phyloP scores from a whole-genome alignment of 2,329 filamentous ascomycete species.

The Paecilomyces sp. region DNA sequence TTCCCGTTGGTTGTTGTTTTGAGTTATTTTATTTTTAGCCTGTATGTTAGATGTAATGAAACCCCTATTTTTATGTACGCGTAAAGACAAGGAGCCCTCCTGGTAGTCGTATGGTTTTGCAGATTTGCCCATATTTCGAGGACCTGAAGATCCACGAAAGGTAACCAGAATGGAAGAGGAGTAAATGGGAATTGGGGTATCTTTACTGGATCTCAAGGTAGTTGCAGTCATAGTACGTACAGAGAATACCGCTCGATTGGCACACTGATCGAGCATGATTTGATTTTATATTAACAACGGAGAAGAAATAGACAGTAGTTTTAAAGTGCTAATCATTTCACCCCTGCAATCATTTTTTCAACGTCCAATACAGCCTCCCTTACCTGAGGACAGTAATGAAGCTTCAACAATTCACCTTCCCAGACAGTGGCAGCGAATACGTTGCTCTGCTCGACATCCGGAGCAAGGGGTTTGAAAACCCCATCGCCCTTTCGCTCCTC shows the following conservation, averaged over 20 bases:
- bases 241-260: background rate
- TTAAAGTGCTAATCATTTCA: conserved; percentile 16
- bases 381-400: conserved; percentile 82
- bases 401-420: conserved; percentile 81
- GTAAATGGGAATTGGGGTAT: background rate
- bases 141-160: background rate
- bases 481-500: conserved; percentile 92
- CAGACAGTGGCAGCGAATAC: conserved; percentile 85
- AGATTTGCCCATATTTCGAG: background rate
- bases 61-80: background rate
- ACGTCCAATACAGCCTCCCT: conserved; percentile 64
- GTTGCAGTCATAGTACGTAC: background rate
- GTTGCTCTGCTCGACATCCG: conserved; percentile 77
- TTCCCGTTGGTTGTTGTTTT: background rate
- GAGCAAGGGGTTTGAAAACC: conserved; percentile 65
- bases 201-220: background rate
- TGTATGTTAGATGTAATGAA: background rate
- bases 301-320: background rate
- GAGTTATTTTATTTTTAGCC: background rate
- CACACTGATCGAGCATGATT: background rate
- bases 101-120: background rate
- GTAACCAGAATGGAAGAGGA: background rate
- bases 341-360: conserved; percentile 54
- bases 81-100: background rate
- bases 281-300: background rate